phyloP scores from a whole-genome alignment of 805 yeast genomes.

The Myxozyma kluyveri region DNA sequence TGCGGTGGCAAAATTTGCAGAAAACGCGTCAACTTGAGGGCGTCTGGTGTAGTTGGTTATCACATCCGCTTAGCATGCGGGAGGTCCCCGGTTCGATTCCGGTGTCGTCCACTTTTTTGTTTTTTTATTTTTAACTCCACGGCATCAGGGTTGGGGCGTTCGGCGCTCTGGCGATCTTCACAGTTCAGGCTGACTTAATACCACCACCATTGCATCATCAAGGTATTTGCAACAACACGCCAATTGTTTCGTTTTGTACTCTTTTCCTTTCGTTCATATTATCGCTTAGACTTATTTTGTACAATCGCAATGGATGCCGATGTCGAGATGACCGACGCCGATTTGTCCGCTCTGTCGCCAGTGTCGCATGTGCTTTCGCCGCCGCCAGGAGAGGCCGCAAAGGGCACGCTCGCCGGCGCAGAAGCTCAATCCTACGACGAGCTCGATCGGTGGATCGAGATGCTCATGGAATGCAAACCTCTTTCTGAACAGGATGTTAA shows the following conservation, averaged over 20 bases:
- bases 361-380: constrained; percentile 22
- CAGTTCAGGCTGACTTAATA: too few relatives aligned
- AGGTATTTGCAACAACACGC: background rate
- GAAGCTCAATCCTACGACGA: constrained; percentile 49
- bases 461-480: constrained; percentile 74
- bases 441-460: constrained; percentile 85
- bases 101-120: constrained; percentile 31
- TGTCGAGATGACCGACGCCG: constrained; percentile 27
- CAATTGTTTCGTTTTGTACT: background rate
- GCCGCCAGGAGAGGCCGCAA: constrained; percentile 7
- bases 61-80: constrained; percentile 35
- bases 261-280: background rate
- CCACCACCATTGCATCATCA: too few relatives aligned
- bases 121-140: too few relatives aligned
- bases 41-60: constrained; percentile 35
- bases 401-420: constrained; percentile 20
- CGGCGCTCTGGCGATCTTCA: too few relatives aligned
- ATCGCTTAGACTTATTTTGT: background rate
- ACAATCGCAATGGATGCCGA: constrained; percentile 18
- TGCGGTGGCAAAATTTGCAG: background rate
- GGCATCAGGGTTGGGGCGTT: too few relatives aligned
- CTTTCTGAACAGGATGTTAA: constrained; percentile 76
- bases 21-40: constrained; percentile 11
- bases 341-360: constrained; percentile 21
- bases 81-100: constrained; percentile 35